A percentile compares a stretch with the other conserved stretches of the same genome.
These are phyloP conservation scores for Aspergillus sp. DNA, from an alignment of 2,329 filamentous ascomycete genomes.

Conservation along the genomic window DNA sequence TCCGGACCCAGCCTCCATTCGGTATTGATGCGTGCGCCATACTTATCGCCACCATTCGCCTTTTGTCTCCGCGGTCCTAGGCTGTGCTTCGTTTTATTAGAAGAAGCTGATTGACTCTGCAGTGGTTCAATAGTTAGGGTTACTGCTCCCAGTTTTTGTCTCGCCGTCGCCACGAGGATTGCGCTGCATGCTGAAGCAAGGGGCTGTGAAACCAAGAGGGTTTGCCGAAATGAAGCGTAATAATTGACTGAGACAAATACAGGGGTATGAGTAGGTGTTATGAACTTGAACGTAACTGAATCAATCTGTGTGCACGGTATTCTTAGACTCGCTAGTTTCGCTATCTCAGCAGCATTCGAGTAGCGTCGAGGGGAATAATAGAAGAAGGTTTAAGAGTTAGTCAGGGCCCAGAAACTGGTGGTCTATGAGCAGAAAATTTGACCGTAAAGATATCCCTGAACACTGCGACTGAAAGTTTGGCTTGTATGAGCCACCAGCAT, in stretches of 20 bases:
- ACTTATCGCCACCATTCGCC: background rate
- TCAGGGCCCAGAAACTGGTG: no score
- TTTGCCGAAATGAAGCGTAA: background rate
- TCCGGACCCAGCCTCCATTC: constrained; percentile 5
- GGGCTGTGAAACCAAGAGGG: background rate
- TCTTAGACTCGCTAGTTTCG: background rate
- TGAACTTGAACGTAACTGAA: background rate
- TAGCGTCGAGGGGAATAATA: no score
- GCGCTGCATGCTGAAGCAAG: background rate
- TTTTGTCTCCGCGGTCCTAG: background rate
- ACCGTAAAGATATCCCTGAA: no score
- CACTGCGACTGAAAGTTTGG: no score
- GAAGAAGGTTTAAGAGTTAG: no score
- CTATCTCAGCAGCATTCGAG: no score
- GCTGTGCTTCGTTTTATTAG: background rate
- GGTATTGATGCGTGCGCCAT: constrained; percentile 5
- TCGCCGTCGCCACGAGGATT: background rate
- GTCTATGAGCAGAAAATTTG: no score
- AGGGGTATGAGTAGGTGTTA: background rate
- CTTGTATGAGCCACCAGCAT: no score
- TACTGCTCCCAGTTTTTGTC: background rate
- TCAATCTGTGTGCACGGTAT: background rate
- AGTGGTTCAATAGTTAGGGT: background rate
- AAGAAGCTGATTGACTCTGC: background rate
- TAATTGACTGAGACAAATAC: background rate